Evolutionary conservation across 257 asterid species (phyloP), one percentile per base, ranked within the genome.

Genomic region (Marsdenia floribunda): DNA sequence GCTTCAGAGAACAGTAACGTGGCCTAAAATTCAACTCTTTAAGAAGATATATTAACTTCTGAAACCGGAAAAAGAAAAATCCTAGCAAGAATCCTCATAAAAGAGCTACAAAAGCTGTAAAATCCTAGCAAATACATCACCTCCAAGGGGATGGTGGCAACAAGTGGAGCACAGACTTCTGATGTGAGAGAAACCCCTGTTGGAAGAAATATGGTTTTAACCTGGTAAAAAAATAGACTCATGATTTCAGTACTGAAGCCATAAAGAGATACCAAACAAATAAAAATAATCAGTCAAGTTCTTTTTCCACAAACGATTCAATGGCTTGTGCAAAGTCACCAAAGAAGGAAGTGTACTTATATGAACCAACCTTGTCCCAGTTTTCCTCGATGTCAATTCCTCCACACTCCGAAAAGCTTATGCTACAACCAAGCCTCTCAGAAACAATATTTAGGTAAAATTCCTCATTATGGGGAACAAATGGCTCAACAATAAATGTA

Each of bases 381-480:
- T 93, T 93, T 85, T 93, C 97, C 84, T 93, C 98, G 35, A 93
- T 93, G 16, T 93, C 98, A 61, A 93, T 87, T 83, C 98, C 97
- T 79, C 97, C 97, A 35, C 97, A 93, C 65, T 93, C 98, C 0
- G 97, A 93, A 80, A 91, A 93, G 96, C 98, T 93, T 78, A 93
- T 79, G 82, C 94, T 93, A 76, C 91, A 88, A 73, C 98, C 96
- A 42, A 93, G 97, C 87, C 97, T 90, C 66, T 91, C 97, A 0
- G 98, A 93, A 63, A 93, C 96, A 67, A 93, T 85, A 82, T 90
- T 91, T 33, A 93, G 90, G 80, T 91, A 93, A 75, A 76, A 93
- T 77, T 93, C 98, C 46, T 93, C 97, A 0, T 91, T 78, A 74
- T 91, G 98, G 5, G 98, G 98, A 65, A 91, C 85, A 80, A 93